phyloP scores from a whole-genome alignment of 2,329 filamentous ascomycete genomes.

The Penicillium sp. region DNA sequence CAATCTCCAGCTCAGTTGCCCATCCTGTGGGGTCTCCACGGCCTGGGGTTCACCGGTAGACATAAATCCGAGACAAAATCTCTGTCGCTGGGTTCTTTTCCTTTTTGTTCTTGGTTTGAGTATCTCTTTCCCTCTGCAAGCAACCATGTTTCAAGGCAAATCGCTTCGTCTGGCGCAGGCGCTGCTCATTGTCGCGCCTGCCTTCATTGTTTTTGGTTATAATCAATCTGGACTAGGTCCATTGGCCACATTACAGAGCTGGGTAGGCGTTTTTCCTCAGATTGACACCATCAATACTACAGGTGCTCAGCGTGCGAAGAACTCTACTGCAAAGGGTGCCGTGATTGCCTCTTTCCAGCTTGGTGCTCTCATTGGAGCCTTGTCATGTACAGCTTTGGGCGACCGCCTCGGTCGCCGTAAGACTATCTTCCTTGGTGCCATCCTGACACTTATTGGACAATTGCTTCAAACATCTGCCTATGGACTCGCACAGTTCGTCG shows the following conservation, averaged over 20 bases:
- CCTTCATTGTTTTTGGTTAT: constrained; percentile 25
- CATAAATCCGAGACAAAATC: background rate
- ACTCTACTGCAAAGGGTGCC: constrained; percentile 25
- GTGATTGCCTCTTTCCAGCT: constrained; percentile 27
- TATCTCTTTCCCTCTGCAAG: background rate
- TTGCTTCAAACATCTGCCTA: constrained; percentile 48
- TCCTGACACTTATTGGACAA: constrained; percentile 49
- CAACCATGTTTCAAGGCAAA: constrained; percentile 19
- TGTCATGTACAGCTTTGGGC: constrained; percentile 32
- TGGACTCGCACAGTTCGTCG: constrained; percentile 48
- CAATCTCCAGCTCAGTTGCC: background rate
- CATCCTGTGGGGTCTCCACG: background rate
- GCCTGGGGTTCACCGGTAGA: background rate
- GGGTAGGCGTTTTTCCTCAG: constrained; percentile 20
- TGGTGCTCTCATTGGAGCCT: constrained; percentile 19
- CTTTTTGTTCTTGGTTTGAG: background rate
- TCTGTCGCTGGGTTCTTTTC: background rate
- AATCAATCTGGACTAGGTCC: constrained; percentile 25
- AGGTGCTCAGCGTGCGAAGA: constrained; percentile 6
- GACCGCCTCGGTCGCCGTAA: constrained; percentile 50
- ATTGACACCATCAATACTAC: constrained; percentile 22
- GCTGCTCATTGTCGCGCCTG: constrained; percentile 35
- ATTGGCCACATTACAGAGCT: constrained; percentile 20
- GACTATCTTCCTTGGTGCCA: constrained; percentile 47
- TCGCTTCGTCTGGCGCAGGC: constrained; percentile 21